These are phyloP conservation scores for Teratosphaeriaceae sp. DNA, from an alignment of 2,329 filamentous ascomycete genomes.

Conservation along the genomic window DNA sequence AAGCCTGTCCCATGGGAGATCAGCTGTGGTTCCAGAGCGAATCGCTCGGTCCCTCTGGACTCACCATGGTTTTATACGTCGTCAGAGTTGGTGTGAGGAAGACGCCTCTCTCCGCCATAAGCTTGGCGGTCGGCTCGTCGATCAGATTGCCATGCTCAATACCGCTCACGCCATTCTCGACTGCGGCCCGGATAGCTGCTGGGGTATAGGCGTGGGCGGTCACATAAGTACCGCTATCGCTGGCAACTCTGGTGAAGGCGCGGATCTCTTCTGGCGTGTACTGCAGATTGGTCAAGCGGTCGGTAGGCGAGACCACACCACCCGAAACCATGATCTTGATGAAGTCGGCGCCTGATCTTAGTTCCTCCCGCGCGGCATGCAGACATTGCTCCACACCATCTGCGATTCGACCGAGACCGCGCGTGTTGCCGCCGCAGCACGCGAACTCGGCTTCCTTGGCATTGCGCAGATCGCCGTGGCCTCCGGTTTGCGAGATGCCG, in stretches of 20 bases:
- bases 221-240: constrained; percentile 46
- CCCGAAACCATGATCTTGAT: constrained; percentile 57
- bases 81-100: constrained; percentile 50
- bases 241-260: constrained; percentile 47
- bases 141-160: constrained; percentile 58
- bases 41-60: too few relatives aligned
- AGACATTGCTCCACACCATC: constrained; percentile 52
- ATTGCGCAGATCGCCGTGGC: constrained; percentile 50
- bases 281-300: constrained; percentile 48
- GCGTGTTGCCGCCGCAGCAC: constrained; percentile 43
- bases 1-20: too few relatives aligned
- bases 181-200: constrained; percentile 47
- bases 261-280: constrained; percentile 52
- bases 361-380: constrained; percentile 46
- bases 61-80: constrained; percentile 44
- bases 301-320: constrained; percentile 51
- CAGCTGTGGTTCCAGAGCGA: too few relatives aligned
- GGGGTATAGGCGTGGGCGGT: constrained; percentile 55
- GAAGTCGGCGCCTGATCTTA: constrained; percentile 52
- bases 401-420: constrained; percentile 39
- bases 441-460: constrained; percentile 37
- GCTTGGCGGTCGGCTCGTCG: constrained; percentile 48
- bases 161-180: constrained; percentile 48
- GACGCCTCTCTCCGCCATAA: constrained; percentile 45
- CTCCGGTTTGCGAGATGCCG: constrained; percentile 52